Percentiles rank a stretch among this genome's conserved stretches.
Conservation (phyloP, 495 filamentous ascomycete genomes). For the Bacidia rubella region DNA sequence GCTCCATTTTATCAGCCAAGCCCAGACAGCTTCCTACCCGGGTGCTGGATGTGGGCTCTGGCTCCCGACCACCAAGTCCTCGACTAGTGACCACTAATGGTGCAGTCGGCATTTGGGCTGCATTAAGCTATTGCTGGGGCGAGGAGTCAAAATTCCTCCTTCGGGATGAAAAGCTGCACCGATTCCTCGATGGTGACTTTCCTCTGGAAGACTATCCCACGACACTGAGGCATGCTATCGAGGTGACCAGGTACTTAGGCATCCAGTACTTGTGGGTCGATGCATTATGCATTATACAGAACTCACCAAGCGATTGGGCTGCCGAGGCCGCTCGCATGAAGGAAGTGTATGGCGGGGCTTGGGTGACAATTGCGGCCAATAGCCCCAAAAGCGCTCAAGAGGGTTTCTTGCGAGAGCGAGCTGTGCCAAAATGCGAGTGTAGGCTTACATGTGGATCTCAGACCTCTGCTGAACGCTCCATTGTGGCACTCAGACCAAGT, state of each 20-base stretch:
- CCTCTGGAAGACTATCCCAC: neutral
- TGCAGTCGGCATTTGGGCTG: neutral
- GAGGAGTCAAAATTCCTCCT: neutral
- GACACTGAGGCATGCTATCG: neutral
- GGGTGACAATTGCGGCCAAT: constrained; percentile 10
- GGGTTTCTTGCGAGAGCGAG: constrained; percentile 1
- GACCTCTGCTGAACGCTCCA: neutral
- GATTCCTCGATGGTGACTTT: neutral
- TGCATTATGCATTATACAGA: constrained; percentile 19
- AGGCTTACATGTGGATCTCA: neutral
- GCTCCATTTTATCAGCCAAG: neutral
- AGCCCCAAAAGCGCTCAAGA: neutral
- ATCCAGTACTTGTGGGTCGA: constrained; percentile 17
- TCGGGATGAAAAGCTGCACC: neutral
- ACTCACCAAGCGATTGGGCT: constrained; percentile 9
- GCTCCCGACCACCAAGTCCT: neutral
- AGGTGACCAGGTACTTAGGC: neutral
- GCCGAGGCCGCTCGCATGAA: constrained; percentile 10
- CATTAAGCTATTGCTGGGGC: neutral
- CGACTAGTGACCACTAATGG: neutral
- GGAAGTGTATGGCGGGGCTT: constrained; percentile 7
- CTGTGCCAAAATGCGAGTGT: neutral
- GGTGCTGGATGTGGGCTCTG: neutral
- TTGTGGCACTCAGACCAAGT: neutral
- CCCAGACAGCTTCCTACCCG: neutral